phyloP scores from a whole-genome alignment of 306 rosid genomes.

The Trifolium dubium region DNA sequence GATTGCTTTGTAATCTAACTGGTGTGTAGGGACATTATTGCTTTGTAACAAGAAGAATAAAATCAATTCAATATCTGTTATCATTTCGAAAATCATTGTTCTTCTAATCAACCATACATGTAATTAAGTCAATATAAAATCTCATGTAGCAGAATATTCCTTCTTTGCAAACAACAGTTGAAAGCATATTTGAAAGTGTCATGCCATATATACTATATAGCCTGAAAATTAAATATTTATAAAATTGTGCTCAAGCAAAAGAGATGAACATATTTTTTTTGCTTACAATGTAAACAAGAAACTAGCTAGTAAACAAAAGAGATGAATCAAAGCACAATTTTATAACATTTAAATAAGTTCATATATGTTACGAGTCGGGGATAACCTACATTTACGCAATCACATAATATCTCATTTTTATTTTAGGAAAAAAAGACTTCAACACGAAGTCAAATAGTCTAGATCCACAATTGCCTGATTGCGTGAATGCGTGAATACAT shows the following conservation, averaged over 20 bases:
- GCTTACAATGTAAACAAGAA: too few relatives aligned
- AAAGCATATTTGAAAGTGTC: neutral
- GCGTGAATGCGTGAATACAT: too few relatives aligned
- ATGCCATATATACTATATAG: neutral
- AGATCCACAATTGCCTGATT: too few relatives aligned
- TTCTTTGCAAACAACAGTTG: neutral
- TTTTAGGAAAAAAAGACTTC: neutral
- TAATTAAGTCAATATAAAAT: neutral
- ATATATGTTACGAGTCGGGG: slow-evolving; percentile 10
- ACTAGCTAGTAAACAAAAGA: too few relatives aligned
- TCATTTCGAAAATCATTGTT: neutral
- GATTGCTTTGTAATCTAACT: slow-evolving; percentile 15
- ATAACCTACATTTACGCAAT: neutral
- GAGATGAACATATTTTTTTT: too few relatives aligned
- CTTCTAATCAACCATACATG: neutral
- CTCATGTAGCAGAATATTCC: neutral
- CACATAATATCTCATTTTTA: neutral
- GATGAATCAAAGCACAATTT: neutral
- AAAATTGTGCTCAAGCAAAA: neutral
- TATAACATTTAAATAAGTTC: slow-evolving; percentile 5
- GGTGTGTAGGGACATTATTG: neutral
- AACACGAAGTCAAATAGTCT: neutral
- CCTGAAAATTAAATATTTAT: neutral
- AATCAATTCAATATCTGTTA: neutral
- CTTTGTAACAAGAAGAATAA: slow-evolving; percentile 22